Conservation (phyloP, 2,329 filamentous ascomycete species). For the Exophiala sp. region DNA sequence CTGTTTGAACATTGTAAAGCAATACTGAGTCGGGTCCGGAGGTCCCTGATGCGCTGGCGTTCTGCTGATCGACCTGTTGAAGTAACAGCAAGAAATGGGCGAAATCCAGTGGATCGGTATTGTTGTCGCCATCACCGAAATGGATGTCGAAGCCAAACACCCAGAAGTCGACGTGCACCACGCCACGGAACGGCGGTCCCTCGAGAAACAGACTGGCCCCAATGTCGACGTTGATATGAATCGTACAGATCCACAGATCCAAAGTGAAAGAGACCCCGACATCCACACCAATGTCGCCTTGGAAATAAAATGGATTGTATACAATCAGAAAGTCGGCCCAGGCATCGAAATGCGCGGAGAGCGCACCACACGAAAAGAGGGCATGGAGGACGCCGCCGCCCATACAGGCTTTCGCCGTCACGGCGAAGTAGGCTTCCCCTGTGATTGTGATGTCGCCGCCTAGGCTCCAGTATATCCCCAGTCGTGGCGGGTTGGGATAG, state of each 20-base stretch:
- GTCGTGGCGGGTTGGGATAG: conserved; percentile 40
- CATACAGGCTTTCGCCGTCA: conserved; percentile 47
- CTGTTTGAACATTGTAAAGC: no score
- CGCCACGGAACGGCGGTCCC: conserved; percentile 29
- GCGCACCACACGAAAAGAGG: conserved; percentile 31
- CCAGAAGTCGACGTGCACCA: conserved; percentile 28
- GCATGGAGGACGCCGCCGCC: conserved; percentile 38
- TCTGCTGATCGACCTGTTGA: no score
- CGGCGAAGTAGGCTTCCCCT: conserved; percentile 46
- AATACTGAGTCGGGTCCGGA: no score
- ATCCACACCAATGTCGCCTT: conserved; percentile 30
- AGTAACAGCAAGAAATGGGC: no score
- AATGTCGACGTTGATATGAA: conserved; percentile 23
- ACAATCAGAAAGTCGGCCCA: conserved; percentile 43
- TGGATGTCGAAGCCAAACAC: conserved; percentile 28
- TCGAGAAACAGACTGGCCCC: conserved; percentile 26
- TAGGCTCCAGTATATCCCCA: conserved; percentile 40
- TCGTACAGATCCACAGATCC: conserved; percentile 15
- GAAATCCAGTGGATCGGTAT: no score
- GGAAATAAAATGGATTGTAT: conserved; percentile 40
- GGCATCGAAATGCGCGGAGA: conserved; percentile 42
- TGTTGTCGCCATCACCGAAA: conserved; percentile 16
- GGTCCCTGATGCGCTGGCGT: no score
- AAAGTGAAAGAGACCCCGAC: conserved; percentile 26
- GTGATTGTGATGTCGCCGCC: conserved; percentile 33